A percentile compares a stretch with the other conserved stretches of the same genome.
These are phyloP conservation scores for Dictyostelium brefeldianum DNA, from an alignment of 78 protist species.

Conservation along the genomic window DNA sequence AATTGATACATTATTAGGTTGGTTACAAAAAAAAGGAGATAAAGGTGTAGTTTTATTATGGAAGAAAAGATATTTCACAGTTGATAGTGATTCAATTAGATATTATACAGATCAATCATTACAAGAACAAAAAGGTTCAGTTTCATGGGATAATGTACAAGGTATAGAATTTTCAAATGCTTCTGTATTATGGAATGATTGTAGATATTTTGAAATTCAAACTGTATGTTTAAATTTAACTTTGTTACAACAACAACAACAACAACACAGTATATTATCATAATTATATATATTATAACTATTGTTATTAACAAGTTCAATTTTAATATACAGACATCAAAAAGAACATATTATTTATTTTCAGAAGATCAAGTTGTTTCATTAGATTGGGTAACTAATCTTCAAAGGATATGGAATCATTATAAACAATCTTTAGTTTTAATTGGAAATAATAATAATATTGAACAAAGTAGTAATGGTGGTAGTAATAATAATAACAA, in stretches of 20 bases:
- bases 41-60: slow-evolving; percentile 50
- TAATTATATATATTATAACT: not conserved
- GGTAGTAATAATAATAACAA: not conserved
- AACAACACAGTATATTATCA: not conserved
- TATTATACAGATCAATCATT: slow-evolving; percentile 28
- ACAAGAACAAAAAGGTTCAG: slow-evolving; percentile 24
- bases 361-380: slow-evolving; percentile 50
- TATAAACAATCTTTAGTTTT: slow-evolving; percentile 1
- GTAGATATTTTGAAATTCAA: slow-evolving; percentile 61
- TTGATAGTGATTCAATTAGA: slow-evolving; percentile 21
- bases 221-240: slow-evolving; percentile 39
- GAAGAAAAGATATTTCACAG: slow-evolving; percentile 65
- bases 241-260: not conserved
- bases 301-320: not conserved
- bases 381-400: slow-evolving; percentile 43
- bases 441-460: not conserved
- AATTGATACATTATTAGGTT: slow-evolving; percentile 1
- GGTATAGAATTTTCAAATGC: slow-evolving; percentile 11
- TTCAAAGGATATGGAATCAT: slow-evolving; percentile 7
- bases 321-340: slow-evolving; percentile 5
- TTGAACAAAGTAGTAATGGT: not conserved
- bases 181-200: slow-evolving; percentile 34
- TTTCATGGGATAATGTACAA: slow-evolving; percentile 19
- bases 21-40: slow-evolving; percentile 68
- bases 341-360: slow-evolving; percentile 61